Evolutionary conservation across 345 rosid species (phyloP).

Genomic region (Camelina laxa): DNA sequence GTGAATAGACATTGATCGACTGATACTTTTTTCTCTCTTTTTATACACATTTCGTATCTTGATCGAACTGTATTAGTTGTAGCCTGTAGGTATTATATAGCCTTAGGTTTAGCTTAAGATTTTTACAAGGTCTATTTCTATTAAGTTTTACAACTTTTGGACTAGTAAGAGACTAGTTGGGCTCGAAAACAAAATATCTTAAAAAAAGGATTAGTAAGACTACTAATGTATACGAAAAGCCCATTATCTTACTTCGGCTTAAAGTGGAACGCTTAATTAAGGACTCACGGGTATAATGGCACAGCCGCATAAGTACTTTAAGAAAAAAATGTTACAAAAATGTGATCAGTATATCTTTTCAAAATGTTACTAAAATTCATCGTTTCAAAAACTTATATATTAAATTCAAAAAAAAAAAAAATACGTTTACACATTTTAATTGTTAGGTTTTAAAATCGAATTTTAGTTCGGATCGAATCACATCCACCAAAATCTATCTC

Average conservation of each 20-base stretch:
- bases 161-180: neutral
- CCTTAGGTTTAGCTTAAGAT: too few species aligned
- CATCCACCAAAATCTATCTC: slow-evolving; percentile 10
- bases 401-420: too few species aligned
- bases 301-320: too few species aligned
- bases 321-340: too few species aligned
- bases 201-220: neutral
- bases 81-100: too few species aligned
- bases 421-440: too few species aligned
- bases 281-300: too few species aligned
- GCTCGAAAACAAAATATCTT: neutral
- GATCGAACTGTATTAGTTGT: too few species aligned
- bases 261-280: neutral
- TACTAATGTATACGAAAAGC: neutral
- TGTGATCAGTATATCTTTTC: too few species aligned
- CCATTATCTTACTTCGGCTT: slow-evolving; percentile 3
- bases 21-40: neutral
- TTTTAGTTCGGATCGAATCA: neutral
- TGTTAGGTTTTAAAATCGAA: neutral
- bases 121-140: neutral
- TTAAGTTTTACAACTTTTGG: neutral
- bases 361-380: too few species aligned
- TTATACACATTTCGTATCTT: too few species aligned
- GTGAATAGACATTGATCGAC: too few species aligned
- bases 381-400: neutral